Evolutionary conservation across 495 filamentous ascomycete species (phyloP).

Genomic region (Podospora anserina): DNA sequence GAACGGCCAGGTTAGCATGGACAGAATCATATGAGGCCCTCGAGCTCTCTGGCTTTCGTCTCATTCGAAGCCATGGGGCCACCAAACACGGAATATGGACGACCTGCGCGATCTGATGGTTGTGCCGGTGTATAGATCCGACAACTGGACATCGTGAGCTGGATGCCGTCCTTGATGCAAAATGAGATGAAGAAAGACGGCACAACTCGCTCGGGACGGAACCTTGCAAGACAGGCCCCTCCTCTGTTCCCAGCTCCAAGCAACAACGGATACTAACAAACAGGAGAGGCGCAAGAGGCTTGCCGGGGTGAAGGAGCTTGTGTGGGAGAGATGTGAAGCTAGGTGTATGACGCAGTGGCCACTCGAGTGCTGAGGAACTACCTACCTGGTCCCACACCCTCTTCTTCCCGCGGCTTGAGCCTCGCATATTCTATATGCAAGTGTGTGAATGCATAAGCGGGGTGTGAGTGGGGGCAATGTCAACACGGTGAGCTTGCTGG

Average conservation of each 20-base stretch:
- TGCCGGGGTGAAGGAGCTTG: background rate
- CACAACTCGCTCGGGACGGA: background rate
- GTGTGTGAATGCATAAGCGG: background rate
- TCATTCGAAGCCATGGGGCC: background rate
- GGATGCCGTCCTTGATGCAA: background rate
- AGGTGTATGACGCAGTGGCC: slow-evolving; percentile 5
- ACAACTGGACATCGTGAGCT: background rate
- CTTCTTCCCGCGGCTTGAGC: background rate
- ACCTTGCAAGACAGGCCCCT: background rate
- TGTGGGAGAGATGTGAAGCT: background rate
- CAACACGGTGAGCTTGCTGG: background rate
- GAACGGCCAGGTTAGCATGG: background rate
- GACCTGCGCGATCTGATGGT: slow-evolving; percentile 2
- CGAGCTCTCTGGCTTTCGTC: background rate
- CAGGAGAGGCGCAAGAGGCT: background rate
- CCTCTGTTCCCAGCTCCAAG: background rate
- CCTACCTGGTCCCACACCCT: background rate
- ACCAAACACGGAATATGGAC: background rate
- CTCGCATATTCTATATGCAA: slow-evolving; percentile 3
- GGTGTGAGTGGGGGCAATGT: background rate
- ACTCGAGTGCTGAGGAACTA: background rate
- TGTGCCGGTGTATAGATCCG: slow-evolving; percentile 2
- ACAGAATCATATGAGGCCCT: background rate
- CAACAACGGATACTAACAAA: background rate
- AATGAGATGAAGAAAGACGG: background rate